Percentiles rank a stretch among this genome's conserved stretches.
Conservation (phyloP, 2,329 filamentous ascomycete species). For the Myriosclerotinia scirpicola region DNA sequence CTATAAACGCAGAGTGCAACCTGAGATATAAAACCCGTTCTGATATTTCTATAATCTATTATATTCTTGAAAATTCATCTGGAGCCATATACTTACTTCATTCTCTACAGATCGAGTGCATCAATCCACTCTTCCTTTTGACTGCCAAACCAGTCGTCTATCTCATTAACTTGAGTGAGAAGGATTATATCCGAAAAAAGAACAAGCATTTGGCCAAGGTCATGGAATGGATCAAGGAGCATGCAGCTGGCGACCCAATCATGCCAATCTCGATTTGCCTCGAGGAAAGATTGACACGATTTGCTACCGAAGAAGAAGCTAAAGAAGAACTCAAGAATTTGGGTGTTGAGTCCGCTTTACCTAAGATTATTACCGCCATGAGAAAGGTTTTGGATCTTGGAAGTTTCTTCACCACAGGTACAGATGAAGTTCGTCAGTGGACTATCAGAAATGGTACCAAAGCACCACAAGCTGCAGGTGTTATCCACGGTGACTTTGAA, state of each 20-base stretch:
- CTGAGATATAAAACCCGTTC: conserved; percentile 70
- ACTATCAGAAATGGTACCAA: conserved; percentile 95
- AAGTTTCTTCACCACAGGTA: conserved; percentile 95
- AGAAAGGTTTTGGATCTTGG: conserved; percentile 84
- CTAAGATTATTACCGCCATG: conserved; percentile 92
- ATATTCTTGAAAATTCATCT: neutral
- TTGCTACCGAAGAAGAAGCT: conserved; percentile 74
- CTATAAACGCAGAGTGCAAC: conserved; percentile 71
- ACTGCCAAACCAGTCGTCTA: conserved; percentile 97
- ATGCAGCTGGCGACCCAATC: conserved; percentile 83
- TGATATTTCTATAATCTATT: conserved; percentile 33
- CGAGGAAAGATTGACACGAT: conserved; percentile 84
- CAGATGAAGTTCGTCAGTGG: conserved; percentile 98
- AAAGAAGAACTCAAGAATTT: conserved; percentile 86
- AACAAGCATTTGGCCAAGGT: conserved; percentile 97
- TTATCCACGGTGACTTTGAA: conserved; percentile 98
- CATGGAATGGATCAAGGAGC: conserved; percentile 90
- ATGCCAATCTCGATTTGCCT: conserved; percentile 91
- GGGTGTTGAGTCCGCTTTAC: conserved; percentile 81
- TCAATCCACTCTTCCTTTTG: conserved; percentile 93
- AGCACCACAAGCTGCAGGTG: conserved; percentile 95
- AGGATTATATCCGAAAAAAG: conserved; percentile 97
- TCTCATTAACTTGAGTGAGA: conserved; percentile 95
- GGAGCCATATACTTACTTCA: conserved; percentile 27
- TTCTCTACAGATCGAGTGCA: conserved; percentile 77